Conservation (phyloP, 169 alveolate genomes). For the Plasmodium falciparum region DNA sequence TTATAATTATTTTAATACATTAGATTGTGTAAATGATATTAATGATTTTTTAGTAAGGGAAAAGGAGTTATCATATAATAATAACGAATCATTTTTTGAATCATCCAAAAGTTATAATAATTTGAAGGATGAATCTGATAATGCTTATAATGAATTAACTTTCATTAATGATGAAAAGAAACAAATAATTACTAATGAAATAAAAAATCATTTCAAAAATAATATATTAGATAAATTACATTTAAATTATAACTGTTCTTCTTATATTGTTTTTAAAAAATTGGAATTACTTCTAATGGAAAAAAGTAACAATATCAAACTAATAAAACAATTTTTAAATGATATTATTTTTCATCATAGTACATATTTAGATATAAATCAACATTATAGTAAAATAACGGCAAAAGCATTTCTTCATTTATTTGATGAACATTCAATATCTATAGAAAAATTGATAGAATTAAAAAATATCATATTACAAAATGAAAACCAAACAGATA, state of each 20-base stretch:
- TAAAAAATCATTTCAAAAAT: neutral
- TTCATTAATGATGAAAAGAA: neutral
- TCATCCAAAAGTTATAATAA: neutral
- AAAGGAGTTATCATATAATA: conserved; percentile 17
- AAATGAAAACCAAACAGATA: neutral
- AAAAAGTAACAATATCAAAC: conserved; percentile 8
- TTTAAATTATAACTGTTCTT: conserved; percentile 25
- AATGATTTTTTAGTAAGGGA: conserved; percentile 65
- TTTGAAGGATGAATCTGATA: neutral
- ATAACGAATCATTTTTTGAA: neutral
- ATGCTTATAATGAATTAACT: neutral
- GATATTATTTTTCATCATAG: conserved; percentile 48
- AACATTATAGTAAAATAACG: conserved; percentile 43
- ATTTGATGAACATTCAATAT: conserved; percentile 51
- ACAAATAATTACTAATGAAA: neutral
- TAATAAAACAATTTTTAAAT: conserved; percentile 33
- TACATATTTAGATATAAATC: conserved; percentile 49
- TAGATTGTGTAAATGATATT: conserved; percentile 25
- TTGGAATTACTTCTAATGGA: conserved; percentile 33
- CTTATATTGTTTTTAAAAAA: conserved; percentile 51
- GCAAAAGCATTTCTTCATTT: conserved; percentile 57
- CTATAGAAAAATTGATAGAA: conserved; percentile 15
- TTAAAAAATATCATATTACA: conserved; percentile 8
- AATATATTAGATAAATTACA: conserved; percentile 25
- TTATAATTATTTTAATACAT: conserved; percentile 31